These are phyloP conservation scores for Alloascoidea hylecoeti DNA, from an alignment of 805 yeast species.

Conservation along the genomic window DNA sequence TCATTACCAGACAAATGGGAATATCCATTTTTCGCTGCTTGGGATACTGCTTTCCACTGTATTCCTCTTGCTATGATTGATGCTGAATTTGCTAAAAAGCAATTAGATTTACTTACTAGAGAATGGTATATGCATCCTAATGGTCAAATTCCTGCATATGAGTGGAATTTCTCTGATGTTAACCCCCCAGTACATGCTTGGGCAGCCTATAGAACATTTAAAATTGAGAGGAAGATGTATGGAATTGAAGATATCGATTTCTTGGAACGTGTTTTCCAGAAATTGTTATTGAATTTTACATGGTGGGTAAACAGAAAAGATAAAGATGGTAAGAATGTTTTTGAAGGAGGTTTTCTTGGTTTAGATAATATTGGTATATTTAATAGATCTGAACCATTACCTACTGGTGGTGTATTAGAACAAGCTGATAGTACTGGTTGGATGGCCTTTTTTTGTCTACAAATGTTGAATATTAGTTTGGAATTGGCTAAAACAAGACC, in stretches of 20 bases:
- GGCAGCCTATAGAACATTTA: constrained; percentile 81
- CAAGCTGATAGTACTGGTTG: constrained; percentile 96
- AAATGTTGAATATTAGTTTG: constrained; percentile 84
- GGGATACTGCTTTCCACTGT: constrained; percentile 96
- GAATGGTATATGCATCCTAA: constrained; percentile 98
- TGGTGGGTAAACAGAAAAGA: constrained; percentile 98
- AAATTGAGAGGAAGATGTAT: constrained; percentile 74
- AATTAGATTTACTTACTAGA: constrained; percentile 70
- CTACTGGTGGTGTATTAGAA: constrained; percentile 81
- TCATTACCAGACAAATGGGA: constrained; percentile 95
- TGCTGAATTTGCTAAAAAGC: constrained; percentile 83
- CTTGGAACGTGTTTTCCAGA: constrained; percentile 87
- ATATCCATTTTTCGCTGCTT: constrained; percentile 90
- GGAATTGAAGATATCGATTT: constrained; percentile 73
- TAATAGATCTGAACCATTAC: constrained; percentile 85
- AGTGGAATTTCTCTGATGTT: constrained; percentile 93
- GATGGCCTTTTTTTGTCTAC: constrained; percentile 89
- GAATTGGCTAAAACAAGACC: constrained; percentile 78
- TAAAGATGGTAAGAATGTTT: constrained; percentile 71
- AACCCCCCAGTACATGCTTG: constrained; percentile 97
- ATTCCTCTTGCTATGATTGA: constrained; percentile 88
- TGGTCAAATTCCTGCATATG: constrained; percentile 95
- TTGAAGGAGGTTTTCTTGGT: constrained; percentile 91
- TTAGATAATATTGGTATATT: constrained; percentile 87
- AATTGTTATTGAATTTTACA: constrained; percentile 74